Base-by-base conservation (phyloP, 306 rosid genomes). In the Casuarina cunninghamiana region DNA sequence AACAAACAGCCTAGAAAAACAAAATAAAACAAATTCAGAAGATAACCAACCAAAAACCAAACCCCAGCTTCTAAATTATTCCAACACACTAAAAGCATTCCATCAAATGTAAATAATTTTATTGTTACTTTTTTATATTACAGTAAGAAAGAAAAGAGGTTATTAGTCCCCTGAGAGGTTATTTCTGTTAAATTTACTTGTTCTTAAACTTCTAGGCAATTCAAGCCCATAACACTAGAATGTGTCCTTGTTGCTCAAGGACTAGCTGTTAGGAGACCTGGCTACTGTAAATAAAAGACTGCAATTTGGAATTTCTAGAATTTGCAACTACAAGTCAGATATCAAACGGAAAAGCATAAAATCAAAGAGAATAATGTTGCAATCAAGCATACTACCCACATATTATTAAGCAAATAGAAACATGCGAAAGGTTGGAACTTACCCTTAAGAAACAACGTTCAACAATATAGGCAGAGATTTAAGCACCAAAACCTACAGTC, bases 401-500 rank as follows among this genome's bases (percentile, higher is more conserved):
- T 62, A 62, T 13, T 62, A 35, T 12, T 19, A 35, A 5, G 43
- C 4, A 15, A 37, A 32, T 2, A 35, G 44, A 62, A 37, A 60
- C 26, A 65, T 67, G 43, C 26, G 37, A 42, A 72, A 77, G 80
- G 43, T 39, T 73, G 42, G 16, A 69, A 10, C 87, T 87, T 90
- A 93, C 99, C 97, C 91, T 86, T 78, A 86, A 83, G 89, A 95
- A 95, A 90, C 99, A 95, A 57, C 98, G 90, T 77, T 93, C 96
- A 67, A 89, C 83, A 62, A 95, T 88, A 57, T 97, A 93, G 80
- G 99, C 96, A 0, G 98, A 88, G 75, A 95, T 86, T 91, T 95
- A 98, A 74, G 98, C 98, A 61, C 99, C 98, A 82, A 95, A 95
- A 68, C 98, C 99, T 78, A 94, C 97, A 0, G 98, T 95, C 21